Evolutionary conservation across 495 filamentous ascomycete species (phyloP), one percentile per base, ranked within the genome.

Genomic region (Letharia lupina): DNA sequence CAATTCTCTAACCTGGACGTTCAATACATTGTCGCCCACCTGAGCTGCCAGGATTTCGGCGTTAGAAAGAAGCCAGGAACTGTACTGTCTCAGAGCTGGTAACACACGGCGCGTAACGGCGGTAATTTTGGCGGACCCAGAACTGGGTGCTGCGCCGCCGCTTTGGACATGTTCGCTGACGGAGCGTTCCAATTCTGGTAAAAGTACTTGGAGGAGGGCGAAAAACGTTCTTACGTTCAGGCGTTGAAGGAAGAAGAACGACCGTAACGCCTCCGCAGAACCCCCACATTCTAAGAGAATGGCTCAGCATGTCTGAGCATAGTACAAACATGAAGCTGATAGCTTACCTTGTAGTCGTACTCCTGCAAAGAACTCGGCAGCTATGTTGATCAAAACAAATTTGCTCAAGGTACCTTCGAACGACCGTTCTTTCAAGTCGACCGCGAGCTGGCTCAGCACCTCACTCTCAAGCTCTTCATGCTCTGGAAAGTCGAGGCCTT

Each of bases 381-480:
- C 85, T 60, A 97, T 87, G 70, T 95, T 98, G 65, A 91, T 86
- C 41, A 97, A 79, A 57, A 91, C 85, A 68, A 96, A 86, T 71
- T 91, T 93, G 58, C 90, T 82, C 39, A 96, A 73, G 7, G 83
- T 84, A 33, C 81, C 82, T 62, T 91, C 83, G 45, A 87, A 75
- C 3, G 85, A 81, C 15, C 83, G 77, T 70, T 89, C 84, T 72
- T 91, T 92, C 52, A 95, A 75, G 40, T 90, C 86, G 61, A 89
- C 79, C 60, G 84, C 82, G 35, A 96, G 75, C 56, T 91, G 89
- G 69, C 86, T 86, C 58, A 96, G 78, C 11, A 97, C 89, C 71
- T 96, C 90, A 63, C 83, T 87, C 76, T 98, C 93, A 12, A 98
- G 78, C 73, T 93, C 92, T 60, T 91, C 85, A 67, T 93, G 89